Evolutionary conservation across 2,329 filamentous ascomycete species (phyloP).

Genomic region (Pseudogymnoascus sp.): DNA sequence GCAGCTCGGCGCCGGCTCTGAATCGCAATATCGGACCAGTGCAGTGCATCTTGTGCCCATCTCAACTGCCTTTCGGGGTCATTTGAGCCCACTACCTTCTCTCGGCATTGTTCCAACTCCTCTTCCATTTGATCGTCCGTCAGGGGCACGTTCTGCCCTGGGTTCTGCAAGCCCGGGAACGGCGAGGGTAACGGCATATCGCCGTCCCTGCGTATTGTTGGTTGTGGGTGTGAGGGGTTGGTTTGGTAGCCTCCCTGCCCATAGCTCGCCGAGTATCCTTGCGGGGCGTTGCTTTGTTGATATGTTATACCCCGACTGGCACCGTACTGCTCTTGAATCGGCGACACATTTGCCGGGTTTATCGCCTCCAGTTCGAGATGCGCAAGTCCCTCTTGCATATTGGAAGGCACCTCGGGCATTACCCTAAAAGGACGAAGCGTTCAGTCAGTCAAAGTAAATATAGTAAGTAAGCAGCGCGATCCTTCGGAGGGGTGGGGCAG

Average conservation of each 20-base stretch:
- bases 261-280: constrained; percentile 25
- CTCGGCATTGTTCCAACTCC: constrained; percentile 75
- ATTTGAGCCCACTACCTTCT: constrained; percentile 81
- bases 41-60: constrained; percentile 89
- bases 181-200: constrained; percentile 63
- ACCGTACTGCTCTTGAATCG: constrained; percentile 19
- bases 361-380: constrained; percentile 77
- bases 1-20: constrained; percentile 65
- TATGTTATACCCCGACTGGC: neutral
- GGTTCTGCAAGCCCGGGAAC: constrained; percentile 75
- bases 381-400: constrained; percentile 91
- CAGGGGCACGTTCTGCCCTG: constrained; percentile 80
- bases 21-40: constrained; percentile 77
- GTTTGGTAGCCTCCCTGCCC: constrained; percentile 30
- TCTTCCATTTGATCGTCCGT: constrained; percentile 92
- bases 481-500: neutral
- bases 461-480: neutral
- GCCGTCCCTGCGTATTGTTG: constrained; percentile 36
- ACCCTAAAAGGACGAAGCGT: constrained; percentile 51
- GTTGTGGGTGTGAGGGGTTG: neutral
- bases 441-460: constrained; percentile 16
- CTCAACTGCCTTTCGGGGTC: constrained; percentile 94
- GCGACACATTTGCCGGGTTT: constrained; percentile 29
- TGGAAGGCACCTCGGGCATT: constrained; percentile 91
- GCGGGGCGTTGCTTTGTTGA: constrained; percentile 16